Evolutionary conservation across 202 grass and related monocot genomes (phyloP), one percentile per base, ranked within the genome.

Genomic region (Carex arenaria): DNA sequence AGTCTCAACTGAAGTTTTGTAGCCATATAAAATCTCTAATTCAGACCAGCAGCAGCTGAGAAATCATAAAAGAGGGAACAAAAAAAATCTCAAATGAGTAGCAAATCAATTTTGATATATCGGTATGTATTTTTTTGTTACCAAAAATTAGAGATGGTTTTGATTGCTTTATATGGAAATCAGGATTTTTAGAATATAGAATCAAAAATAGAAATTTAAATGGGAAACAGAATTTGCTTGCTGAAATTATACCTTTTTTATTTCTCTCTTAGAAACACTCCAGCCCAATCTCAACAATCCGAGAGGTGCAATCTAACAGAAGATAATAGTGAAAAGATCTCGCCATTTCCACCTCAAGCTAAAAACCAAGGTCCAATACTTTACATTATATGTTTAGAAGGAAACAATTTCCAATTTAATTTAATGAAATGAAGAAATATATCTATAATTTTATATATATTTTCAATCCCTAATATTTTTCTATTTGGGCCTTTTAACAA

Each of bases 281-380:
- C 79, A 18, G 79, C 22, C 52, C 62, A 55, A 19, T 68, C 62
- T 68, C 80, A 6, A 68, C 42, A 53, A 82, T 54, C 17, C 36
- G 63, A 82, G 20, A 82, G 28, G 80, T 82, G 63, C 15, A 69
- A 82, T 82, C 64, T 52, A 52, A 63, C 64, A 32, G 23, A 68
- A 55, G 62, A 82, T 66, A 31, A 38, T 54, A 52, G 45, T 65
- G 43, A 68, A 63, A 82, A 67, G 80, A 55, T 51, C 8, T 67
- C 23, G 3, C 80, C 63, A 54, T 26, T 82, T 67, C 2, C 64
- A 49, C 68, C 80, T 67, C 36, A 40, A 82, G 61, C 42, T 82
- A 28, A 67, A 82, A 67, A 51, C 80, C 61, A 28, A 82, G 80
- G 80, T 82, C 45, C 36, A 81, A 49, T 66, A 18, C 14, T 49